These are phyloP conservation scores for carrot (Daucus carota) DNA, from an alignment of 129 eudicot genomes.

Conservation along the genomic window DNA sequence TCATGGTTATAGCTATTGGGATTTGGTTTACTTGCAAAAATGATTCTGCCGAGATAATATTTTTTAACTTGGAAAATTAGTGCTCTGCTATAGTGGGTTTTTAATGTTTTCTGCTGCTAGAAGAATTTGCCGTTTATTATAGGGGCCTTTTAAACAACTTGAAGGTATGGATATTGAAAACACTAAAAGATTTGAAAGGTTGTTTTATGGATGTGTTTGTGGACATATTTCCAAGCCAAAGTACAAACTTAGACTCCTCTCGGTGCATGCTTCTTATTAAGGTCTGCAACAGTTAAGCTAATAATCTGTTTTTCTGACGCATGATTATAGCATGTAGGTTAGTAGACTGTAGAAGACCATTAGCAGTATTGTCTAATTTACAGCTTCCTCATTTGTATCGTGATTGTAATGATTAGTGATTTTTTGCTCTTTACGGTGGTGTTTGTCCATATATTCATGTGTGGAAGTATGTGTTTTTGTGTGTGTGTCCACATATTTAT, in stretches of 20 bases:
- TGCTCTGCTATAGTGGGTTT: neutral
- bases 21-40: neutral
- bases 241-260: neutral
- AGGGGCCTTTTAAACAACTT: neutral
- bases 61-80: neutral
- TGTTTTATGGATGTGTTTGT: neutral
- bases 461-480: too few relatives aligned
- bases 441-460: neutral
- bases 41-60: neutral
- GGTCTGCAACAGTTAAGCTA: neutral
- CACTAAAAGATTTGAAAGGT: neutral
- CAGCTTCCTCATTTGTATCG: neutral
- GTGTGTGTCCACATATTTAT: neutral
- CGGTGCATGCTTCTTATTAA: neutral
- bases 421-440: neutral
- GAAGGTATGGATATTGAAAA: neutral
- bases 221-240: neutral
- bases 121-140: neutral
- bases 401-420: neutral
- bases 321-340: neutral
- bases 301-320: neutral
- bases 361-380: neutral
- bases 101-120: neutral
- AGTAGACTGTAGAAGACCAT: neutral
- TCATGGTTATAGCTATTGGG: neutral